Evolutionary conservation across 768 basidiomycete species (phyloP).

Genomic region (Baorangia bicolor): DNA sequence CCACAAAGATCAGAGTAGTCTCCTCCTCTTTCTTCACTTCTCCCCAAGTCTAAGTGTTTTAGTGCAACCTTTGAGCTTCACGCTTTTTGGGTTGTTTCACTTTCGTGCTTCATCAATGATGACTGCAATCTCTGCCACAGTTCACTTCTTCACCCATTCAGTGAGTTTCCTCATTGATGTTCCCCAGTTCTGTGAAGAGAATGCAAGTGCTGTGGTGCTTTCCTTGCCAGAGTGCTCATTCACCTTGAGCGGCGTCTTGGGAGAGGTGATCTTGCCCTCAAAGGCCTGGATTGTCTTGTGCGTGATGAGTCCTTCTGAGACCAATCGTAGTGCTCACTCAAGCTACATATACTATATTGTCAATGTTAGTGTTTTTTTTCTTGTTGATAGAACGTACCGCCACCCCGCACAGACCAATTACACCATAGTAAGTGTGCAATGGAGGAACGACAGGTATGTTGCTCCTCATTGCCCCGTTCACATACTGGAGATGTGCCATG

Average conservation of each 20-base stretch:
- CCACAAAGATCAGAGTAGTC: too few relatives aligned
- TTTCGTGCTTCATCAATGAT: neutral
- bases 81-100: too few relatives aligned
- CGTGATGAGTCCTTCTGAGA: neutral
- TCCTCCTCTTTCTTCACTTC: too few relatives aligned
- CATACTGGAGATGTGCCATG: neutral
- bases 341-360: too few relatives aligned
- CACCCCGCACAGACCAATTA: too few relatives aligned
- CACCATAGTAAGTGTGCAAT: neutral
- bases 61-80: too few relatives aligned
- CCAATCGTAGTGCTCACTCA: too few relatives aligned
- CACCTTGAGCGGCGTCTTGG: neutral
- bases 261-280: neutral
- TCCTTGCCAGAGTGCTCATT: constrained; percentile 4
- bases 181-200: neutral
- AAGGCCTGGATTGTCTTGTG: neutral
- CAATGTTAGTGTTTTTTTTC: too few relatives aligned
- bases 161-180: neutral
- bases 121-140: neutral
- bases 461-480: neutral
- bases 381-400: too few relatives aligned
- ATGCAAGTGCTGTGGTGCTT: neutral
- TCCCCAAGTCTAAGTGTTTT: too few relatives aligned
- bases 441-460: neutral
- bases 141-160: neutral